Conservation (phyloP, 805 yeast species). For the Suhomyces sp. region DNA sequence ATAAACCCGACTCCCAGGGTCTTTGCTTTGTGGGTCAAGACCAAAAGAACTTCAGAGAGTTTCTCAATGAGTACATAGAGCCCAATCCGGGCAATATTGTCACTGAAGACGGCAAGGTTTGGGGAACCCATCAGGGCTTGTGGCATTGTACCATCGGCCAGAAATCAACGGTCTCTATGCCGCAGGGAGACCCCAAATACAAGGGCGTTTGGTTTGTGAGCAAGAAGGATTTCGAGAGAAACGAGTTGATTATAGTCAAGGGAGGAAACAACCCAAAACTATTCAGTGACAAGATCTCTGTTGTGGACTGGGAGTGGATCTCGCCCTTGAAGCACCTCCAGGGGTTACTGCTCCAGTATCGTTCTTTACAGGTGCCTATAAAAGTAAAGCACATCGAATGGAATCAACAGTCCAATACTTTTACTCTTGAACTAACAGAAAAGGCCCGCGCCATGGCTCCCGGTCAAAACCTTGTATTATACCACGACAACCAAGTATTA, state of each 20-base stretch:
- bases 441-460: slow-evolving; percentile 76
- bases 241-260: slow-evolving; percentile 75
- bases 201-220: slow-evolving; percentile 86
- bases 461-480: slow-evolving; percentile 82
- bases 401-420: slow-evolving; percentile 13
- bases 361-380: slow-evolving; percentile 68
- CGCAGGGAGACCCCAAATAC: slow-evolving; percentile 77
- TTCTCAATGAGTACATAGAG: slow-evolving; percentile 69
- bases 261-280: slow-evolving; percentile 62
- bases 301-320: slow-evolving; percentile 50
- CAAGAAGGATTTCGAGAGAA: slow-evolving; percentile 59
- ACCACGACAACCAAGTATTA: slow-evolving; percentile 60
- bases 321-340: slow-evolving; percentile 7
- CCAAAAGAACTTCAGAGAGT: slow-evolving; percentile 62
- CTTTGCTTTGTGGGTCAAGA: slow-evolving; percentile 80
- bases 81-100: slow-evolving; percentile 76
- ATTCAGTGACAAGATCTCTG: slow-evolving; percentile 42
- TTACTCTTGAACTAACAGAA: slow-evolving; percentile 37
- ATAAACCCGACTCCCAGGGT: slow-evolving; percentile 93
- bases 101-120: slow-evolving; percentile 67
- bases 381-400: slow-evolving; percentile 21
- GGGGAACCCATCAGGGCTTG: slow-evolving; percentile 82
- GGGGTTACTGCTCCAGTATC: slow-evolving; percentile 52
- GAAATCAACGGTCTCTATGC: slow-evolving; percentile 73
- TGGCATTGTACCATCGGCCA: slow-evolving; percentile 98